These are phyloP conservation scores for Vigna radiata DNA, from an alignment of 306 rosid species.

Conservation along the genomic window DNA sequence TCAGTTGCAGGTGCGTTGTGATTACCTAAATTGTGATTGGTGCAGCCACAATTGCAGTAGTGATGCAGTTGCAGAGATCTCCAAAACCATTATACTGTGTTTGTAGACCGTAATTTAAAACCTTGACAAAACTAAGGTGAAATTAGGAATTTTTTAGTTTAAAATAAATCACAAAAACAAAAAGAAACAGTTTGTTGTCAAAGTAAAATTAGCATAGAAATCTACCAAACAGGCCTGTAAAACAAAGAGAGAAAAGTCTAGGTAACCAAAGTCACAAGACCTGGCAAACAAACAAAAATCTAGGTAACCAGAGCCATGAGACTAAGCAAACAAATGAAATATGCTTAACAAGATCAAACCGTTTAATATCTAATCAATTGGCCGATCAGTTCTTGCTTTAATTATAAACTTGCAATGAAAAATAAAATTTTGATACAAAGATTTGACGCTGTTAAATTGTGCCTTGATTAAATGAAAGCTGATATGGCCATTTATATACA, in stretches of 20 bases:
- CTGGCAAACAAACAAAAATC: constrained; percentile 6
- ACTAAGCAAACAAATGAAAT: background rate
- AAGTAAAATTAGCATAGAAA: background rate
- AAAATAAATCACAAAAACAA: constrained; percentile 19
- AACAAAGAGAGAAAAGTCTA: constrained; percentile 5
- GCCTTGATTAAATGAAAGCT: constrained; percentile 29
- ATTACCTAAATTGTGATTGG: background rate
- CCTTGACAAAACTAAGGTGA: constrained; percentile 20
- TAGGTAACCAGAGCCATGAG: background rate
- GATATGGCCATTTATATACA: constrained; percentile 26
- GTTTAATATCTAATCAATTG: constrained; percentile 25
- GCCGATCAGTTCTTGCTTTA: constrained; percentile 9
- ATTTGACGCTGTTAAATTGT: constrained; percentile 4
- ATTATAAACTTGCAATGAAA: constrained; percentile 25
- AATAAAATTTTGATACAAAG: constrained; percentile 6
- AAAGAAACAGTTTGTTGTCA: constrained; percentile 22
- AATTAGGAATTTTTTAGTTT: background rate
- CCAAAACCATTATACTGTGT: background rate
- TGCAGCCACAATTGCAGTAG: background rate
- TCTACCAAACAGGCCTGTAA: constrained; percentile 16
- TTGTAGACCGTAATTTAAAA: background rate
- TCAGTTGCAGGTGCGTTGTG: background rate
- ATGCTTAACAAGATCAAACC: constrained; percentile 3
- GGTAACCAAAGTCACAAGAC: constrained; percentile 18
- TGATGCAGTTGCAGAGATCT: background rate